Base-by-base conservation (phyloP, 495 filamentous ascomycete genomes). In the Rostrohypoxylon terebratum region DNA sequence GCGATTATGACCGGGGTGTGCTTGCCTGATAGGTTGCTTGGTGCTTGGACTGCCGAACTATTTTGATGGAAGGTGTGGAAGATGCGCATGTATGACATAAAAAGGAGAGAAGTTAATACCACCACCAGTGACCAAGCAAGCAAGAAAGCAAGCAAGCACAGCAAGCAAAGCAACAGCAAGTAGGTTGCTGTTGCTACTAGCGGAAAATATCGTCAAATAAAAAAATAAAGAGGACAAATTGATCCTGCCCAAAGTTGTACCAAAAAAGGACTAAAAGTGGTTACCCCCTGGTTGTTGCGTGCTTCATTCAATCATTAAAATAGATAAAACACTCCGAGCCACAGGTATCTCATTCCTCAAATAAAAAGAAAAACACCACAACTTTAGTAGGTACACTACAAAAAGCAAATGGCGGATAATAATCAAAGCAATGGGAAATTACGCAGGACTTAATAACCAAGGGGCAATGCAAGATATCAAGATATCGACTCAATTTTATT, bases 281-380 rank as follows among this genome's bases (percentile, higher is more conserved):
- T 31, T 54, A 4, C 23, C 50, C 50, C 50, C 50, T 25, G 50
- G 57, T 47, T 68, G 63, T 61, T 68, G 63, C 59, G 59, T 57
- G 48, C 63, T 62, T 67, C 38, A 53, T 50, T 67, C 53, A 34
- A 28, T 58, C 25, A 68, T 68, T 59, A 69, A 69, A 66, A 69
- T 69, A 69, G 51, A 53, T 66, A 73, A 73, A 73, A 73, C 71
- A 69, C 42, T 53, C 13, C 58, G 66, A 73, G 66, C 71, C 66
- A 66, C 61, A 66, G 57, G 16, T 51, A 34, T 28, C 31, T 34
- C 47, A 62, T 59, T 71, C 62, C 50, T 57, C 48, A 20, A 71
- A 66, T 58, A 31, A 60, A 64, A 54, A 18, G n/a, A 28, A 28
- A 5, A 28, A 28, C 28, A 28, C 28, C 20, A 9, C 20, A 16